Conservation (phyloP, 306 rosid genomes). For the Parietaria judaica region DNA sequence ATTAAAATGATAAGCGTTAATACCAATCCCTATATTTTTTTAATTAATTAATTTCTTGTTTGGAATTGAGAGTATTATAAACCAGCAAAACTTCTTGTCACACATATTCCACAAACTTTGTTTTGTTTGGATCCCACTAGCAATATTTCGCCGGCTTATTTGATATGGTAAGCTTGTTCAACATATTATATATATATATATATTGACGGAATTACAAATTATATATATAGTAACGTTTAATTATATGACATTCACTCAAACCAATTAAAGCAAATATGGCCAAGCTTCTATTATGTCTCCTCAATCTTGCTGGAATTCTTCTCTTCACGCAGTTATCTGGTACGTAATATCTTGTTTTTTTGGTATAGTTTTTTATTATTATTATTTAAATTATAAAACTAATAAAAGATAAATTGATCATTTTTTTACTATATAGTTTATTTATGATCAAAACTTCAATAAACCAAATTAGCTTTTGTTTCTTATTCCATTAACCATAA, state of each 20-base stretch:
- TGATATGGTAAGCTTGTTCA: background rate
- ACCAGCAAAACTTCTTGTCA: too few species aligned
- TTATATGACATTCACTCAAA: conserved; percentile 6
- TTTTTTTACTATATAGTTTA: too few species aligned
- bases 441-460: too few species aligned
- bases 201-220: too few species aligned
- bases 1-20: too few species aligned
- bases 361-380: too few species aligned
- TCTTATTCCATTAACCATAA: too few species aligned
- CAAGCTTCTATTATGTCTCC: conserved; percentile 8
- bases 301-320: conserved; percentile 2
- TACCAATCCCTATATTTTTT: too few species aligned
- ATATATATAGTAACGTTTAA: too few species aligned
- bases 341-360: conserved; percentile 1
- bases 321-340: conserved; percentile 21
- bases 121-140: conserved; percentile 2
- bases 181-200: background rate
- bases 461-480: too few species aligned
- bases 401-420: background rate
- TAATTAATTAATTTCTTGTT: too few species aligned
- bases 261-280: conserved; percentile 2
- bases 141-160: conserved; percentile 4
- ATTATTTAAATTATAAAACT: background rate
- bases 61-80: too few species aligned
- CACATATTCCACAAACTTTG: background rate